These are phyloP conservation scores for Microthyrium microscopicum DNA, from an alignment of 2,329 filamentous ascomycete species.

Conservation along the genomic window DNA sequence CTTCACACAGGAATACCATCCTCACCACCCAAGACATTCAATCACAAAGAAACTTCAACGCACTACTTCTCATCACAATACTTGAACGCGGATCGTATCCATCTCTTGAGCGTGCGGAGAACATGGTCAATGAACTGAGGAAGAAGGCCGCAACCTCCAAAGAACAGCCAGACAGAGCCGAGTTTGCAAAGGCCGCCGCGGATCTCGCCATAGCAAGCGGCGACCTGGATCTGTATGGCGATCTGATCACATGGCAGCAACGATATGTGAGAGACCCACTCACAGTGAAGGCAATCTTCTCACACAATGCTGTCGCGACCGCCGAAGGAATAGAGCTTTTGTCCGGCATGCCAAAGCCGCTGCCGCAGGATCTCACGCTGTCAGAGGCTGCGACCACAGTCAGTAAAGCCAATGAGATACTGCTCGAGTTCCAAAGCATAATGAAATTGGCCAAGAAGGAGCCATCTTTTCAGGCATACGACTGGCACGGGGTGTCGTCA, in stretches of 20 bases:
- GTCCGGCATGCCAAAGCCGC: conserved; percentile 10
- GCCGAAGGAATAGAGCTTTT: conserved; percentile 14
- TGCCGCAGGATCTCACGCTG: neutral
- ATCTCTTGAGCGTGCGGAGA: too few species aligned
- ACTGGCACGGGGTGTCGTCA: conserved; percentile 9
- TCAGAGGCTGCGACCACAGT: conserved; percentile 10
- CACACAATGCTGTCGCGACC: conserved; percentile 9
- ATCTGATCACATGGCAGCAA: conserved; percentile 19
- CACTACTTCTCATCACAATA: too few species aligned
- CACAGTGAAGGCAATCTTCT: conserved; percentile 15
- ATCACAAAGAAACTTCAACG: too few species aligned
- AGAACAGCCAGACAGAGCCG: too few species aligned
- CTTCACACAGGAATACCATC: too few species aligned
- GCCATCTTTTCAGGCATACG: conserved; percentile 15
- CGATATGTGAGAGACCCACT: conserved; percentile 22
- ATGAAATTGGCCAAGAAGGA: conserved; percentile 16
- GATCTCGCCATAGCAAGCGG: conserved; percentile 18
- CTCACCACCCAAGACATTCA: too few species aligned
- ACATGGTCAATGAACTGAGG: too few species aligned
- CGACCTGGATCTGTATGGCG: conserved; percentile 15
- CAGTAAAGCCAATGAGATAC: conserved; percentile 17
- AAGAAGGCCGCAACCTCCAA: too few species aligned
- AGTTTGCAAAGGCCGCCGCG: conserved; percentile 15
- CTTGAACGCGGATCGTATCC: too few species aligned
- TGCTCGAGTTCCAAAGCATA: conserved; percentile 16